Evolutionary conservation across 2,329 filamentous ascomycete genomes (phyloP), one percentile per base, ranked within the genome.

Genomic region (Pyricularia grisea): DNA sequence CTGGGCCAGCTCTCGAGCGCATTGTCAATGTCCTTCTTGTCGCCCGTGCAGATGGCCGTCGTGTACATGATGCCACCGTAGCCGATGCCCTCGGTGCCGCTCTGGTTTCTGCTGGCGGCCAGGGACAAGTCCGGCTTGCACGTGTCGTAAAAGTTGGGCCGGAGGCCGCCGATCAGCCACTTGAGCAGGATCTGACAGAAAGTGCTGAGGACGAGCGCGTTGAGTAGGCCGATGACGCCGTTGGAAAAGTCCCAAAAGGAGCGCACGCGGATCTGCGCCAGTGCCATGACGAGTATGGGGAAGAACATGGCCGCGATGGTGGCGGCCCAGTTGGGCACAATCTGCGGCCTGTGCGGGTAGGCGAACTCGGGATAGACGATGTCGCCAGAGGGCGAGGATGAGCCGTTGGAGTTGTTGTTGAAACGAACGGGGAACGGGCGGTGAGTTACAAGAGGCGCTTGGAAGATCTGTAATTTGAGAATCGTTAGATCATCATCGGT

Each of bases 121-220:
- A 7, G 82, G 82, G 63, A 82, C 83, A 78, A 72, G 69, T 83
- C 83, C 0, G 89, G 90, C 76, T 89, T 85, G 74, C 90, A 92
- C 68, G 91, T 89, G 27, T 82, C 83, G 25, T 92, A 82, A 79
- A 92, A 92, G 76, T 92, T 87, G 0, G 90, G 90, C n/a, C 89
- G 84, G 27, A 90, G 80, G 20, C 90, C 90, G 14, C 90, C 90
- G 71, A 93, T 91, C 60, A 92, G 84, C 84, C 86, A 90, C 79
- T 93, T 93, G 76, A 92, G 74, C 74, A 92, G 89, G 72, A 92
- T 89, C 75, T 93, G 90, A 79, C 93, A 92, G 66, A 92, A 86
- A 17, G 89, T 87, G 3, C 88, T 88, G 6, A 84, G 82, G 78
- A 92, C 90, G 71, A 92, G 83, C 0, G 86, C 82, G 81, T 92